Evolutionary conservation across 179 eudicot genomes (phyloP).

Genomic region (Actinidia chinensis): DNA sequence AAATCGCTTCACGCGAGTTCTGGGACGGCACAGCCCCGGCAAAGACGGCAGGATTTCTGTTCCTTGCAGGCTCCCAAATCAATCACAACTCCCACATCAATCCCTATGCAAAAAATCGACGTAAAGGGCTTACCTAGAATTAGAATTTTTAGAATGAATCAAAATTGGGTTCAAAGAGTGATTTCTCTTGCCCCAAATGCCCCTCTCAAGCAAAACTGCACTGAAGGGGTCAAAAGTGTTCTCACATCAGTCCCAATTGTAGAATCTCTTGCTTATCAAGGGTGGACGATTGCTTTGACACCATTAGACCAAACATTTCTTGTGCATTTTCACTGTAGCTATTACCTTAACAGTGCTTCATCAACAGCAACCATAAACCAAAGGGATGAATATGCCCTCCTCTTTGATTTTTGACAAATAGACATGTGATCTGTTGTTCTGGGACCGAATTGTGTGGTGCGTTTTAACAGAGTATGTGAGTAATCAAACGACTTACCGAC

Average conservation of each 20-base stretch:
- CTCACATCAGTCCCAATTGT: constrained; percentile 70
- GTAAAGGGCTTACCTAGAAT: constrained; percentile 80
- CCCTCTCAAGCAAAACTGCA: constrained; percentile 51
- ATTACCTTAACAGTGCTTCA: constrained; percentile 55
- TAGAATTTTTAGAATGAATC: constrained; percentile 75
- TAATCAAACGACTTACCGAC: constrained; percentile 81
- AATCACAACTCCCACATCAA: constrained; percentile 95
- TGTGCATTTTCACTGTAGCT: constrained; percentile 67
- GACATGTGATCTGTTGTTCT: constrained; percentile 73
- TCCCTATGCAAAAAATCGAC: constrained; percentile 88
- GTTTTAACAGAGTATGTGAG: constrained; percentile 61
- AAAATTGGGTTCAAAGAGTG: constrained; percentile 79
- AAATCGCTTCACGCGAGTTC: constrained; percentile 93
- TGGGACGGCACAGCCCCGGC: constrained; percentile 98
- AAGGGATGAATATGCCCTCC: constrained; percentile 90
- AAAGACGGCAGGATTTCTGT: constrained; percentile 83
- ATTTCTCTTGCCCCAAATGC: constrained; percentile 79
- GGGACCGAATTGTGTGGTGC: constrained; percentile 47
- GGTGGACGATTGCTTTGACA: constrained; percentile 61
- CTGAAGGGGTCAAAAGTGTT: constrained; percentile 62
- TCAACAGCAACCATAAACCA: constrained; percentile 79
- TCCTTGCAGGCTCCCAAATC: constrained; percentile 92
- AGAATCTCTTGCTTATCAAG: constrained; percentile 48
- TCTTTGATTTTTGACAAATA: constrained; percentile 74
- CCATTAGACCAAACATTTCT: constrained; percentile 58